Evolutionary conservation across 768 basidiomycete species (phyloP).

Genomic region (Mycena epipterygia): DNA sequence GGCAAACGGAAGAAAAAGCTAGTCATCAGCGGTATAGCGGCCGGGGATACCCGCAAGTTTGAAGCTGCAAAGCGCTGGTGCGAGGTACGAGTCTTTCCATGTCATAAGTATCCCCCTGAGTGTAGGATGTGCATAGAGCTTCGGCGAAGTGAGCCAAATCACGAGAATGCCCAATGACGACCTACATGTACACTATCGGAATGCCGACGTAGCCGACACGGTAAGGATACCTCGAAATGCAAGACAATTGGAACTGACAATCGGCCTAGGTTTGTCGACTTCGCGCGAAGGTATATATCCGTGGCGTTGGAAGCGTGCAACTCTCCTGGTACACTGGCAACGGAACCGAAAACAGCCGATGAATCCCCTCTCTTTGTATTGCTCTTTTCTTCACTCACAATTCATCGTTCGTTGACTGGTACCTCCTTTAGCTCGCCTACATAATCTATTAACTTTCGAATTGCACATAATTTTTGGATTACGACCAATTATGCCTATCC

Average conservation of each 20-base stretch:
- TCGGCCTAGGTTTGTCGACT: slow-evolving; percentile 77
- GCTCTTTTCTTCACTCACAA: not conserved
- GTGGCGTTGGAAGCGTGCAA: slow-evolving; percentile 83
- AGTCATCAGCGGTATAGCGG: slow-evolving; percentile 76
- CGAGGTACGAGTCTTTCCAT: slow-evolving; percentile 61
- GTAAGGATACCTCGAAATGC: slow-evolving; percentile 54
- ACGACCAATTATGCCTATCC: slow-evolving; percentile 35
- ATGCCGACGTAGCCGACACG: slow-evolving; percentile 84
- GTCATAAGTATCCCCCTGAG: slow-evolving; percentile 12
- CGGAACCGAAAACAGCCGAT: slow-evolving; percentile 63
- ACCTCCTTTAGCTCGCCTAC: not conserved
- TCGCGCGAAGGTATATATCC: slow-evolving; percentile 80
- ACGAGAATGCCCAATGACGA: slow-evolving; percentile 82
- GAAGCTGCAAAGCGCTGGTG: slow-evolving; percentile 83
- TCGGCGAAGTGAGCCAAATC: slow-evolving; percentile 83
- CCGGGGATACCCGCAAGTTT: slow-evolving; percentile 71
- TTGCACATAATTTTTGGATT: slow-evolving; percentile 32
- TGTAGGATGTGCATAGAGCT: slow-evolving; percentile 61
- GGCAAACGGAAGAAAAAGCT: slow-evolving; percentile 72
- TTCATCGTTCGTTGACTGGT: not conserved
- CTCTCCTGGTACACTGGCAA: slow-evolving; percentile 71
- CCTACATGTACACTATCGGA: slow-evolving; percentile 81
- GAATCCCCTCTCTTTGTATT: slow-evolving; percentile 12
- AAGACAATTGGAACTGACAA: not conserved
- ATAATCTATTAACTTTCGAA: slow-evolving; percentile 18